Evolutionary conservation across 2,329 filamentous ascomycete genomes (phyloP).

Genomic region (Cercospora canescens): DNA sequence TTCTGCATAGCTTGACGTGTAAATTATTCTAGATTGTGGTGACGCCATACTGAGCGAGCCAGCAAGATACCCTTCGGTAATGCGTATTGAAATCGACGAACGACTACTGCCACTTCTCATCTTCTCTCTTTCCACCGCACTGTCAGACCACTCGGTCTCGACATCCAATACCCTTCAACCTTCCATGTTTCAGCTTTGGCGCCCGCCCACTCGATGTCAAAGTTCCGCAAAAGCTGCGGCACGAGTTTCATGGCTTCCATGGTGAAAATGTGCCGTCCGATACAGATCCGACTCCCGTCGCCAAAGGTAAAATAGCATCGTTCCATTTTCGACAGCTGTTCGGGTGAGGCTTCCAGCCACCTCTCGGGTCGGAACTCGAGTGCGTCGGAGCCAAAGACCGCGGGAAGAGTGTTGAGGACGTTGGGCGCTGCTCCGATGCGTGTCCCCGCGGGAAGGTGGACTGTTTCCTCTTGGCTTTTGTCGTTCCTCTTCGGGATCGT

Average conservation of each 20-base stretch:
- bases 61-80: constrained; percentile 2
- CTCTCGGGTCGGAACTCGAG: constrained; percentile 10
- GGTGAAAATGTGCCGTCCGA: constrained; percentile 32
- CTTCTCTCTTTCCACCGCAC: neutral
- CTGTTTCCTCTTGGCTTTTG: neutral
- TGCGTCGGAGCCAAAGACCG: constrained; percentile 26
- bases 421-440: neutral
- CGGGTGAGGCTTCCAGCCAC: constrained; percentile 37
- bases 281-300: constrained; percentile 36
- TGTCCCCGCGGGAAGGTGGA: constrained; percentile 4
- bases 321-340: constrained; percentile 44
- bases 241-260: constrained; percentile 34
- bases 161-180: neutral
- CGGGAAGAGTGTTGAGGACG: constrained; percentile 11
- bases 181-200: neutral
- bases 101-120: neutral
- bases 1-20: neutral
- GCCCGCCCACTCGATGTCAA: constrained; percentile 13
- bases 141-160: neutral
- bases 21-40: neutral
- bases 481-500: neutral
- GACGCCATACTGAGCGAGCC: neutral
- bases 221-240: constrained; percentile 29
- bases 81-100: neutral
- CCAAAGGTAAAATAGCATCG: constrained; percentile 35